A percentile compares a stretch with the other conserved stretches of the same genome.
Evolutionary conservation across 2,329 filamentous ascomycete genomes (phyloP).

Genomic region (Helotiales sp.): DNA sequence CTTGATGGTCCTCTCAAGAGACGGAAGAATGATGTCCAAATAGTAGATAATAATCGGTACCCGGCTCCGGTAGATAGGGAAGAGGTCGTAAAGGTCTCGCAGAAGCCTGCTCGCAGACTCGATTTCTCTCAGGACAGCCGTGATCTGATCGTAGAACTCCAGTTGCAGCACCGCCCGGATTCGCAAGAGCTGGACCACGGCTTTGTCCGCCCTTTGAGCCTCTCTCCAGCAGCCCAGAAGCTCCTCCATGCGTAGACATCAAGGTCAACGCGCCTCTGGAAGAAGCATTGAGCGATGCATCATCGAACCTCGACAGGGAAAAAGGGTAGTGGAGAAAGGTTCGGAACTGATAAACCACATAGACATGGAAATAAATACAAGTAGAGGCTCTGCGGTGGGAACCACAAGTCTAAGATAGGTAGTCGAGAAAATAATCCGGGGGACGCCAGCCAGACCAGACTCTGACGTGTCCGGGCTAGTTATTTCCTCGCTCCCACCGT

Average conservation of each 20-base stretch:
- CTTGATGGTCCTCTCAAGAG: slow-evolving; percentile 55
- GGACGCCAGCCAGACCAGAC: slow-evolving; percentile 19
- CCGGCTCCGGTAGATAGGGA: slow-evolving; percentile 56
- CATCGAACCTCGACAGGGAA: slow-evolving; percentile 20
- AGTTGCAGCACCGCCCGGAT: slow-evolving; percentile 53
- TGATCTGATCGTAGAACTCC: slow-evolving; percentile 52
- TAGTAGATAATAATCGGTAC: slow-evolving; percentile 59
- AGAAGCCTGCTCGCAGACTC: slow-evolving; percentile 51
- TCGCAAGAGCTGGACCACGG: slow-evolving; percentile 54
- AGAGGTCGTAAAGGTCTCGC: slow-evolving; percentile 59
- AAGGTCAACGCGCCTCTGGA: slow-evolving; percentile 34
- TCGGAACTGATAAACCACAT: slow-evolving; percentile 22
- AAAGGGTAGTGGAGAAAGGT: slow-evolving; percentile 7
- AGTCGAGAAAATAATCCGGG: slow-evolving; percentile 10
- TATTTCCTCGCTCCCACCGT: slow-evolving; percentile 15
- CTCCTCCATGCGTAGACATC: slow-evolving; percentile 43
- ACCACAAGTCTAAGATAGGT: slow-evolving; percentile 20
- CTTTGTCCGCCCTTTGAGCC: slow-evolving; percentile 56
- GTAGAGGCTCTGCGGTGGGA: slow-evolving; percentile 34
- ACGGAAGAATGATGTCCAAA: slow-evolving; percentile 61
- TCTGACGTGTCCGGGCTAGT: slow-evolving; percentile 42
- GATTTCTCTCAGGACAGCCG: slow-evolving; percentile 47
- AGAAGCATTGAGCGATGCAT: slow-evolving; percentile 28
- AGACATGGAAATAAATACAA: slow-evolving; percentile 15
- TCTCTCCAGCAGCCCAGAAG: slow-evolving; percentile 56